These are phyloP conservation scores for Fusarium palustre DNA, from an alignment of 2,329 filamentous ascomycete genomes.

Conservation along the genomic window DNA sequence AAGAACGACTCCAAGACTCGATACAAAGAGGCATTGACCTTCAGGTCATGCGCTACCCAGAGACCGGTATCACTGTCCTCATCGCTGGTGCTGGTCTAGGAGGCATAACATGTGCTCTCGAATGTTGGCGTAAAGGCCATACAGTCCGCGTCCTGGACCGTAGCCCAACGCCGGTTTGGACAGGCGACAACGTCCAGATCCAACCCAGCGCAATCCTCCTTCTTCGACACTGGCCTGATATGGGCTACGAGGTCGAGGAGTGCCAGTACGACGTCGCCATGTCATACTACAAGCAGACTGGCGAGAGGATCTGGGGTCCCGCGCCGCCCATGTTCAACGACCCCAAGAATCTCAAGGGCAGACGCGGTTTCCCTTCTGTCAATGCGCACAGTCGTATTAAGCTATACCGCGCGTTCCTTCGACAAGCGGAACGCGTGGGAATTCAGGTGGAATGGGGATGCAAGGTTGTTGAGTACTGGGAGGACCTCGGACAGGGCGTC, in stretches of 20 bases:
- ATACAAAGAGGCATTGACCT: slow-evolving; percentile 13
- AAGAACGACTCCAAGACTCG: slow-evolving; percentile 4
- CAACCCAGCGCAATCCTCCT: slow-evolving; percentile 31
- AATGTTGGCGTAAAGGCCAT: slow-evolving; percentile 36
- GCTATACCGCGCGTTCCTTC: slow-evolving; percentile 26
- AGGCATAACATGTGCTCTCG: slow-evolving; percentile 20
- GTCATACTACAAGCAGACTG: slow-evolving; percentile 34
- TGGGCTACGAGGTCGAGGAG: slow-evolving; percentile 36
- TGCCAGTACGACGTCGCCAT: slow-evolving; percentile 35
- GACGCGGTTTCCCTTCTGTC: slow-evolving; percentile 26
- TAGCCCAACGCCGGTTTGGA: slow-evolving; percentile 25
- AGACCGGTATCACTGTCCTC: slow-evolving; percentile 26
- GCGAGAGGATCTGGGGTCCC: slow-evolving; percentile 32
- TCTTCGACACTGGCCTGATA: slow-evolving; percentile 31
- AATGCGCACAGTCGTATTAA: slow-evolving; percentile 30
- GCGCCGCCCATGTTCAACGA: slow-evolving; percentile 37
- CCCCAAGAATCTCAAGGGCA: slow-evolving; percentile 8
- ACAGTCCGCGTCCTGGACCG: slow-evolving; percentile 30
- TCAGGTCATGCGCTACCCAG: slow-evolving; percentile 31
- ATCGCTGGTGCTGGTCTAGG: slow-evolving; percentile 29
- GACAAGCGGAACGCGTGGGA: slow-evolving; percentile 21
- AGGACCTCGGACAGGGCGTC: slow-evolving; percentile 14
- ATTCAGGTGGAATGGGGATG: slow-evolving; percentile 28
- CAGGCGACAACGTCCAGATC: slow-evolving; percentile 32
- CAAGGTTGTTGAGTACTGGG: slow-evolving; percentile 34